Percentiles rank a stretch among this genome's conserved stretches.
These are phyloP conservation scores for Emmonsiellopsis sp. DNA, from an alignment of 2,329 filamentous ascomycete genomes.

Conservation along the genomic window DNA sequence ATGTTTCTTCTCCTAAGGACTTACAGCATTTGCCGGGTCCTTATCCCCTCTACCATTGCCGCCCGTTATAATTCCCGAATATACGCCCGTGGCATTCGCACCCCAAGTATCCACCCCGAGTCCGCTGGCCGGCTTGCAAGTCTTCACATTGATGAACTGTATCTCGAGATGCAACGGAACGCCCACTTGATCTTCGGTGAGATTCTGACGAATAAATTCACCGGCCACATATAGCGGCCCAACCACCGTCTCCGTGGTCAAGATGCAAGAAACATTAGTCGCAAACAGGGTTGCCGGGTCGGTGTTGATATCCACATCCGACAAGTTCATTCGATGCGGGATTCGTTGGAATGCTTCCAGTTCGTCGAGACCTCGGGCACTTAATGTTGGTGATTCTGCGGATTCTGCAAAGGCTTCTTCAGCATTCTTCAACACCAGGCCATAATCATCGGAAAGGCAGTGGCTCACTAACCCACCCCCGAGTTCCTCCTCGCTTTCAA, in stretches of 20 bases:
- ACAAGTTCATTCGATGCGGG: background rate
- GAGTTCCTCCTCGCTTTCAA: background rate
- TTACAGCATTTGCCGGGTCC: no score
- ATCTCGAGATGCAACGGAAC: constrained; percentile 10
- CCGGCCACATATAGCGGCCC: background rate
- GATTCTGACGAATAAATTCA: background rate
- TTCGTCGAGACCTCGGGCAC: background rate
- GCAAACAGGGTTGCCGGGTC: background rate
- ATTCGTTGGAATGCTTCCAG: background rate
- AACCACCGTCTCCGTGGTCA: background rate
- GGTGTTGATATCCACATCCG: background rate
- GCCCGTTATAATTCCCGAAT: constrained; percentile 24
- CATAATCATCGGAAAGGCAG: no score
- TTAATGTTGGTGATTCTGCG: background rate
- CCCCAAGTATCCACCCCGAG: constrained; percentile 39
- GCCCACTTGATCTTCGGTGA: background rate
- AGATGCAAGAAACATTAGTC: background rate
- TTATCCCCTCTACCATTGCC: no score
- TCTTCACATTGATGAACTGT: constrained; percentile 39
- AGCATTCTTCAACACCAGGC: no score
- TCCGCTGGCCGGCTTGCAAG: constrained; percentile 30
- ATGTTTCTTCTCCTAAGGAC: no score
- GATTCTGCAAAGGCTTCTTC: no score
- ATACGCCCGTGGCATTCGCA: constrained; percentile 38
- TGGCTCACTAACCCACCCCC: background rate